Evolutionary conservation across 164 flowering plant species (phyloP).

Genomic region (Stephania cephalantha): DNA sequence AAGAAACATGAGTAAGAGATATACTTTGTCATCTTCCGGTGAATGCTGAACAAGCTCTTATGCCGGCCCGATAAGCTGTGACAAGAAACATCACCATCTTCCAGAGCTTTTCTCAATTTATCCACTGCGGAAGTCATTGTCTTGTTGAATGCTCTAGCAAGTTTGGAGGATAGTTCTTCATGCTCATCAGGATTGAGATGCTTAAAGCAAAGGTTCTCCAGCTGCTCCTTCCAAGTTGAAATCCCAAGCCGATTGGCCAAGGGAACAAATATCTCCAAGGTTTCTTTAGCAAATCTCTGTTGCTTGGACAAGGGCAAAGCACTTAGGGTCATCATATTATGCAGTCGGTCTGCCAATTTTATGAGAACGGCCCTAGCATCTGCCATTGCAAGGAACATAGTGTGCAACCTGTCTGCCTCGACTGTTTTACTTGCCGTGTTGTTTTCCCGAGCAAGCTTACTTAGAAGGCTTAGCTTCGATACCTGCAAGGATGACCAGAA

Average conservation of each 20-base stretch:
- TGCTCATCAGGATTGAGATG: conserved; percentile 75
- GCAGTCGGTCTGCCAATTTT: conserved; percentile 95
- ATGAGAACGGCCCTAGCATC: conserved; percentile 94
- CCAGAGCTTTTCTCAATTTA: conserved; percentile 65
- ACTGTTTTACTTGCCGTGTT: conserved; percentile 71
- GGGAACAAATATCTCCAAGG: conserved; percentile 88
- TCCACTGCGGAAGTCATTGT: conserved; percentile 54
- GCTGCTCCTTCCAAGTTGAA: conserved; percentile 82
- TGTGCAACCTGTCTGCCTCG: conserved; percentile 93
- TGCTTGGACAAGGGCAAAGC: conserved; percentile 75
- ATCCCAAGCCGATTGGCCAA: conserved; percentile 91
- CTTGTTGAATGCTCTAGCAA: conserved; percentile 59
- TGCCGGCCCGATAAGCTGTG: conserved; percentile 67
- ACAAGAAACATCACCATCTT: conserved; percentile 48
- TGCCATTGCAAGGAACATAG: conserved; percentile 95
- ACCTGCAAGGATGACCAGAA: conserved; percentile 40
- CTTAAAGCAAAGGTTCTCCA: conserved; percentile 85
- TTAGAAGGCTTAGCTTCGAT: conserved; percentile 86
- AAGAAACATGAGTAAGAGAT: neutral
- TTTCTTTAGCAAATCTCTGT: conserved; percentile 91
- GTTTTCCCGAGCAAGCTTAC: conserved; percentile 96
- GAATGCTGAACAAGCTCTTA: conserved; percentile 90
- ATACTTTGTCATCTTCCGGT: conserved; percentile 86
- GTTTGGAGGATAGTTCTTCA: conserved; percentile 55
- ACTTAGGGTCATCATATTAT: conserved; percentile 91